Evolutionary conservation across 306 rosid species (phyloP), one percentile per base, ranked within the genome.

Genomic region (Malus sylvestris): DNA sequence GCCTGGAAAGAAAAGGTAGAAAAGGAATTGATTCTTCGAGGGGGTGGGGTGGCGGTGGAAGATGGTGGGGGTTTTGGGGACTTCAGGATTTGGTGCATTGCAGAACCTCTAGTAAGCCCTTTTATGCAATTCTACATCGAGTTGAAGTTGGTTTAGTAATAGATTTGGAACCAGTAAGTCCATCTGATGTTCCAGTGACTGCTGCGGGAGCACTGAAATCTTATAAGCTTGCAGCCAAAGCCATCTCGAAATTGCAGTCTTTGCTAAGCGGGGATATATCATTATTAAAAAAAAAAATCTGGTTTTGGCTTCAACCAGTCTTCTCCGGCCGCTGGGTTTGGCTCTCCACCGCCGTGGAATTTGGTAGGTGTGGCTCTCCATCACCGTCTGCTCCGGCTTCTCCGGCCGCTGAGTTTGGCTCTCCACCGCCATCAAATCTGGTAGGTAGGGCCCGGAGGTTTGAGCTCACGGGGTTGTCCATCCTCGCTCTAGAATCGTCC

Each of bases 401-500:
- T 97, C 97, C 1, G 92, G 89, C 29, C 90, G 97, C 70, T 76
- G 5, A 15, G 52, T 45, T 45, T 45, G 52, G 51, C 51, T 45
- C 51, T 45, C 51, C 16, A 44, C 1, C 4, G 15, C 4, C 49
- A 1, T 45, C 2, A 13, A 45, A 13, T 13, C 2, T 92, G 85
- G 98, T 95, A 0, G 97, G 98, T 8, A 92, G 97, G 53, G 97
- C 97, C 8, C 78, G 92, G 68, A 88, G 96, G 80, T 95, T 95
- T 71, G 97, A 92, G 81, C 86, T 95, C 25, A 90, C 92, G 0
- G 91, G 97, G 65, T 93, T 91, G 10, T 89, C 98, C 16, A 86
- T 95, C 12, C 8, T 88, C 5, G 82, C 81, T 95, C 0, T 76
- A 69, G 3, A 77, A 79, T 74, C 86, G 92, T 64, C 98, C 97